Percentiles rank a stretch among this genome's conserved stretches.
These are phyloP conservation scores for Haematococcus sp. DNA, from an alignment of 139 green algal genomes.

Conservation along the genomic window DNA sequence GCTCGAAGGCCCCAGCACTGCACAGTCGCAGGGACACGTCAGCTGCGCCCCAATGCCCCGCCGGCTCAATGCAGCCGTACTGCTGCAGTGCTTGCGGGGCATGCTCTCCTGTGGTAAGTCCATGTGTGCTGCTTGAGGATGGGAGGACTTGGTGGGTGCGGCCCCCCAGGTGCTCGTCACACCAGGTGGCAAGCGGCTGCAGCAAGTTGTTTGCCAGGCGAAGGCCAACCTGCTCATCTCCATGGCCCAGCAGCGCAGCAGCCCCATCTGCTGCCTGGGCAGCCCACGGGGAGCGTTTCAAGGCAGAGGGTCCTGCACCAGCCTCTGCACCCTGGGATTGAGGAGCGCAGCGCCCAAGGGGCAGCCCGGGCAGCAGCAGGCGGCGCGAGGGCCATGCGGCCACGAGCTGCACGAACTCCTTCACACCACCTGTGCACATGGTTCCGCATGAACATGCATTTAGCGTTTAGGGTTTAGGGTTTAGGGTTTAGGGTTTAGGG, in stretches of 20 bases:
- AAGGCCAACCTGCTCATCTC: no score
- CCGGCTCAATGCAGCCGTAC: not conserved
- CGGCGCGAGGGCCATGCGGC: not conserved
- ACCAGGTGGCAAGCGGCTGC: no score
- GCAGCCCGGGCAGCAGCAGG: not conserved
- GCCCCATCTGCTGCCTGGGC: not conserved
- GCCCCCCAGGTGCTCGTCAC: no score
- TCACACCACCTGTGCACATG: not conserved
- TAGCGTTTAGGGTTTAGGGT: no score
- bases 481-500: no score
- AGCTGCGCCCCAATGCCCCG: not conserved
- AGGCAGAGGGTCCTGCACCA: not conserved
- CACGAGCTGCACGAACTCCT: conserved; percentile 5
- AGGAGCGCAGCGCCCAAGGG: not conserved
- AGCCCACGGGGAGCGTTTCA: not conserved
- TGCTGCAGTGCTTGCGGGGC: not conserved
- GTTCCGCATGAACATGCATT: no score
- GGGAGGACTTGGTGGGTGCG: no score
- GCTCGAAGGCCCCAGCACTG: not conserved
- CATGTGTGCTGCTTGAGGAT: not conserved
- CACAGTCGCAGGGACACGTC: not conserved
- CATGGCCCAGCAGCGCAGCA: not conserved
- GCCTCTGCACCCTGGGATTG: not conserved
- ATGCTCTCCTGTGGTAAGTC: not conserved
- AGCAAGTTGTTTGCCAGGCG: no score